Conservation (phyloP, 345 rosid species). For the Populus nigra region DNA sequence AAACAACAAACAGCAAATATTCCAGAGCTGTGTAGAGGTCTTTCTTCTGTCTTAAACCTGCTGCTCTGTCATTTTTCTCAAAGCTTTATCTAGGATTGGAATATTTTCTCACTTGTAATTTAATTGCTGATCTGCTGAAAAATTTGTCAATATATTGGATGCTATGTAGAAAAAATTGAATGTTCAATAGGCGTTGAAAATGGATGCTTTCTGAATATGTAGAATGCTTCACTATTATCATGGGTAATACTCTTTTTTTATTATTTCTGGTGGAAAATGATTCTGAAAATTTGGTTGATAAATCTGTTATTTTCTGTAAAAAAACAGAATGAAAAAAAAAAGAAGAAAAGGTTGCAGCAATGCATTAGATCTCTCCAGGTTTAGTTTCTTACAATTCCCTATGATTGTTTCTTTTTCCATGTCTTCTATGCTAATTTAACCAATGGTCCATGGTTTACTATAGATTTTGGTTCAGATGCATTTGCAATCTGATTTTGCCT, state of each 20-base stretch:
- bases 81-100: not conserved
- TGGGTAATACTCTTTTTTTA: not conserved
- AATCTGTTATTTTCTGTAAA: not conserved
- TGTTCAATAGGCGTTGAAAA: not conserved
- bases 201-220: not conserved
- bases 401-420: not conserved
- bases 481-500: not conserved
- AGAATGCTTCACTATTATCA: not conserved
- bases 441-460: not conserved
- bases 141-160: not conserved
- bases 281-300: not conserved
- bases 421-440: not conserved
- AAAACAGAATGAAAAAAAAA: not conserved
- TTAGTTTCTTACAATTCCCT: not conserved
- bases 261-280: not conserved
- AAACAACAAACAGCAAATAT: constrained; percentile 43
- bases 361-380: not conserved
- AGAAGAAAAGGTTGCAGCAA: not conserved
- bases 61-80: not conserved
- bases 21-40: constrained; percentile 53
- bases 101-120: not conserved
- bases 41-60: constrained; percentile 1
- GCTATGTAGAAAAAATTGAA: not conserved
- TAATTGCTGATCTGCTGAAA: not conserved
- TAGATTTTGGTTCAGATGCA: not conserved